Percentiles rank a stretch among this genome's conserved stretches.
phyloP scores from a whole-genome alignment of 805 yeast genomes.

The Candida multigemmis region DNA sequence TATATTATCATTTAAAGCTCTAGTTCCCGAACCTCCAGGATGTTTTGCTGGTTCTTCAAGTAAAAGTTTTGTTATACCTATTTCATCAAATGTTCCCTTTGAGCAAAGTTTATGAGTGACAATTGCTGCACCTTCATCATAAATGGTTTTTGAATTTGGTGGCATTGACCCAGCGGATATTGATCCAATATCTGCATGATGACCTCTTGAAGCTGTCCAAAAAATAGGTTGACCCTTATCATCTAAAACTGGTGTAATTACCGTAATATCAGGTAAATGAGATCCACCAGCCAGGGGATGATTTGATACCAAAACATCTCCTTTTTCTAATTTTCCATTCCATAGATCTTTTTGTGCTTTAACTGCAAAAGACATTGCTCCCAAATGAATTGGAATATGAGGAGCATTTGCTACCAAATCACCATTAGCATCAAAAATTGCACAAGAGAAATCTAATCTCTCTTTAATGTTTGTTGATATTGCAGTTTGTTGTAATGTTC shows the following conservation, averaged over 20 bases:
- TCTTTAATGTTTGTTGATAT: conserved; percentile 38
- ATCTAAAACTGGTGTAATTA: conserved; percentile 77
- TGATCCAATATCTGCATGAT: conserved; percentile 95
- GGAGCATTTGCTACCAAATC: conserved; percentile 40
- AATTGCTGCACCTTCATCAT: conserved; percentile 89
- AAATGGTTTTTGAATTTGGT: conserved; percentile 74
- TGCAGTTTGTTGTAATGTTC: conserved; percentile 35
- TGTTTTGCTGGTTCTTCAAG: conserved; percentile 67
- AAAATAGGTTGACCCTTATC: conserved; percentile 48
- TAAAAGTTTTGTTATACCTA: conserved; percentile 50
- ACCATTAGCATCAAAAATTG: conserved; percentile 31
- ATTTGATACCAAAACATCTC: conserved; percentile 35
- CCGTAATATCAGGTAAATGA: conserved; percentile 58
- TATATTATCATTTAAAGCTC: conserved; percentile 75
- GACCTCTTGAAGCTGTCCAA: conserved; percentile 91
- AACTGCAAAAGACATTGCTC: conserved; percentile 40
- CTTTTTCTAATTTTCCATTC: conserved; percentile 29
- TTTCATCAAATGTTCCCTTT: conserved; percentile 69
- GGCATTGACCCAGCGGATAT: conserved; percentile 92
- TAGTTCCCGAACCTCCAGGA: conserved; percentile 86
- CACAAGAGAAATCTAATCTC: conserved; percentile 37
- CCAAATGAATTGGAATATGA: conserved; percentile 37
- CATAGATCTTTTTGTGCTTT: conserved; percentile 31
- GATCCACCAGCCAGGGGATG: conserved; percentile 37
- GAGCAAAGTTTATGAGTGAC: conserved; percentile 64